Conservation (phyloP, 2,329 filamentous ascomycete species). For the Coccinonectria pachysandricola region DNA sequence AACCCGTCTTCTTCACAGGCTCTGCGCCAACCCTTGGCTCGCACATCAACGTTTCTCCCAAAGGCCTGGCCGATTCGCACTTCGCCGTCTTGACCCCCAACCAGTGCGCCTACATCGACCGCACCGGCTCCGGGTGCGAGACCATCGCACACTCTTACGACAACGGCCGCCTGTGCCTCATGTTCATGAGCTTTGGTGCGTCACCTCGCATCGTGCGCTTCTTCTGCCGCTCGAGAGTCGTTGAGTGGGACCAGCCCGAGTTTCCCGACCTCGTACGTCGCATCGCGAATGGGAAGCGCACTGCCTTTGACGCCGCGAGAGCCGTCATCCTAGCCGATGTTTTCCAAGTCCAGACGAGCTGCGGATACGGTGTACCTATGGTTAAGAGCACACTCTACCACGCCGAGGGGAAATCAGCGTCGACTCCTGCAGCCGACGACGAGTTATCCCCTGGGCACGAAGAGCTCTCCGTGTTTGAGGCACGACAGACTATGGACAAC, state of each 20-base stretch:
- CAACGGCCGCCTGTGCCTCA: constrained; percentile 63
- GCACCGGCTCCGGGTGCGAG: constrained; percentile 65
- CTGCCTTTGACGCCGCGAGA: constrained; percentile 37
- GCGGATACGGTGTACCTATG: constrained; percentile 53
- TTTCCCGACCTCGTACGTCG: constrained; percentile 39
- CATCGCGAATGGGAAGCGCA: constrained; percentile 25
- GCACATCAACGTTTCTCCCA: constrained; percentile 70
- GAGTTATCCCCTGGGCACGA: no score
- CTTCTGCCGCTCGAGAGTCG: constrained; percentile 48
- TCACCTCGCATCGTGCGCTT: constrained; percentile 53
- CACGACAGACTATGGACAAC: constrained; percentile 44
- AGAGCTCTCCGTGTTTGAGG: constrained; percentile 35
- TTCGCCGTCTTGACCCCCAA: constrained; percentile 50
- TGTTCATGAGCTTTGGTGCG: constrained; percentile 58
- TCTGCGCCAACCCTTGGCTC: constrained; percentile 57
- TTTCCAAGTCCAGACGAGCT: constrained; percentile 57
- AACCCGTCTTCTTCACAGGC: constrained; percentile 67
- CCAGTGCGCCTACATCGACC: constrained; percentile 60
- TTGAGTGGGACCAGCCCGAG: constrained; percentile 46
- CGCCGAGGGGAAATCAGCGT: constrained; percentile 12
- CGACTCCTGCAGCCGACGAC: no score
- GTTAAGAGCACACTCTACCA: constrained; percentile 32
- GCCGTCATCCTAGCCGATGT: constrained; percentile 53
- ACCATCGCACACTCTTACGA: constrained; percentile 69
- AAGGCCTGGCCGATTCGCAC: constrained; percentile 54